A percentile compares a stretch with the other conserved stretches of the same genome.
Conservation (phyloP, 805 yeast species). For the Candida silvicultrix region DNA sequence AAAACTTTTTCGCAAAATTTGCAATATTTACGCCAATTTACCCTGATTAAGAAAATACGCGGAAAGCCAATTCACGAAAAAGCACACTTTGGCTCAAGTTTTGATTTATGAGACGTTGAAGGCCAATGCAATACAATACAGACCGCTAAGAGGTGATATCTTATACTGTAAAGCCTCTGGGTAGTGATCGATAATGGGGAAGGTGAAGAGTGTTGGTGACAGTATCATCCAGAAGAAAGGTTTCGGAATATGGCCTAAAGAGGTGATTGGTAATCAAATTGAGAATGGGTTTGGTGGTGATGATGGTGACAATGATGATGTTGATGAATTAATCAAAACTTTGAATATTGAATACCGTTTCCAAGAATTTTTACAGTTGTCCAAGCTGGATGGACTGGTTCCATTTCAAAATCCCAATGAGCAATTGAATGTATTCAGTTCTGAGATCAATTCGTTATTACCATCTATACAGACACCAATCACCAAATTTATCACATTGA, state of each 20-base stretch:
- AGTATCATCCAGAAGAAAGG: not conserved
- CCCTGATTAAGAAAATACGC: not conserved
- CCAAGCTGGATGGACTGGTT: conserved; percentile 1
- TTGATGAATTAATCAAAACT: not conserved
- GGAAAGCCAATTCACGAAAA: not conserved
- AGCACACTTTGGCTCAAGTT: not conserved
- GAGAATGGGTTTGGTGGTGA: not conserved
- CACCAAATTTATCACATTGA: not conserved
- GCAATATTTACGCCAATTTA: too few relatives aligned
- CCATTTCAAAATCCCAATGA: not conserved
- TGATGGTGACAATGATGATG: not conserved
- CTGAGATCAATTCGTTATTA: not conserved
- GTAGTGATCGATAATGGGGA: not conserved
- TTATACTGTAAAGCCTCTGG: too few relatives aligned
- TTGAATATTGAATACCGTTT: conserved; percentile 2
- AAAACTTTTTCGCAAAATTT: too few relatives aligned
- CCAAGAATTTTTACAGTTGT: not conserved
- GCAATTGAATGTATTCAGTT: too few relatives aligned
- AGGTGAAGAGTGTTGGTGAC: not conserved
- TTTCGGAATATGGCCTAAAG: conserved; percentile 1
- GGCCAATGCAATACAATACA: too few relatives aligned
- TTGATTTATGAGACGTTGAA: not conserved
- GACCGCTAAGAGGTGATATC: too few relatives aligned
- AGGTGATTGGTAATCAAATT: not conserved
- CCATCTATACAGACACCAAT: not conserved